Conservation (phyloP, 352 stramenopile genomes). For the Phytophthora sansomeana region DNA sequence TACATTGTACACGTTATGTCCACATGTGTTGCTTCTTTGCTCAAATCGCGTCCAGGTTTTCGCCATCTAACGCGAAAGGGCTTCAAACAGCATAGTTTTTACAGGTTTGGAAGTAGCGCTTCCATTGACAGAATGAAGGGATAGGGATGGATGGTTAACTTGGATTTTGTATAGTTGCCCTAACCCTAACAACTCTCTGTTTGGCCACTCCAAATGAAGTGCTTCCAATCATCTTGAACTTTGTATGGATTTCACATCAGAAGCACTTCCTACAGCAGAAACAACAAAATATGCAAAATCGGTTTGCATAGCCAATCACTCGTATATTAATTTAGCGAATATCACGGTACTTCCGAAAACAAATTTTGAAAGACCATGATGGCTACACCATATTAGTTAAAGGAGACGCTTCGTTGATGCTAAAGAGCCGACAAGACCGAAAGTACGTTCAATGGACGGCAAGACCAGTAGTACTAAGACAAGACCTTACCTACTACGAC, state of each 20-base stretch:
- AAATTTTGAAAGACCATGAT: slow-evolving; percentile 5
- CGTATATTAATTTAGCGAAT: neutral
- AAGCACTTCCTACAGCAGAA: no score
- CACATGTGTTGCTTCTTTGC: neutral
- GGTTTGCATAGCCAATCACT: no score
- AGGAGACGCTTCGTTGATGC: no score
- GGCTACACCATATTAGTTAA: neutral
- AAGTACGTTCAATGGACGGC: neutral
- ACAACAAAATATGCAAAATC: no score
- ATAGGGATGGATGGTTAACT: no score
- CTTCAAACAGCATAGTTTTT: neutral
- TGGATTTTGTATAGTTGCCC: no score
- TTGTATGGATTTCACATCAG: no score
- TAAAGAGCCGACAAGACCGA: neutral
- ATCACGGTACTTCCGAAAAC: neutral
- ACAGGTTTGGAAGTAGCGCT: neutral
- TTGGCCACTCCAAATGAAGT: no score
- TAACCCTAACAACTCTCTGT: no score
- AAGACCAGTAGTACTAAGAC: slow-evolving; percentile 4
- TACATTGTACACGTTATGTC: neutral
- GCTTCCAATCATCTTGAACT: no score
- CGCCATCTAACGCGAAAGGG: neutral
- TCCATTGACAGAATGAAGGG: no score
- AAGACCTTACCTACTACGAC: no score
- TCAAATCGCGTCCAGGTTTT: neutral